phyloP scores from a whole-genome alignment of 441 rosid species.

The Adansonia grandidieri region DNA sequence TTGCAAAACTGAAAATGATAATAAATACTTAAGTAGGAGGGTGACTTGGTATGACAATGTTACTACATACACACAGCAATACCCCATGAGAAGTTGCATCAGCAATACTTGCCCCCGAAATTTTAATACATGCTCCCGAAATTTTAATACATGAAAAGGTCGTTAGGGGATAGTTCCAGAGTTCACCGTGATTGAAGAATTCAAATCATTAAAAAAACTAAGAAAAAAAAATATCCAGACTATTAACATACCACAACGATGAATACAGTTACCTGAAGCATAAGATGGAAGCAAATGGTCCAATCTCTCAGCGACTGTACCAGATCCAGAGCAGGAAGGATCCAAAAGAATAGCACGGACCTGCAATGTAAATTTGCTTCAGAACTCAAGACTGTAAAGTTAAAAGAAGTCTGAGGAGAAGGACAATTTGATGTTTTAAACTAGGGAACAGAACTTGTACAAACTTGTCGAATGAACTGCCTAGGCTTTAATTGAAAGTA shows the following conservation, averaged over 20 bases:
- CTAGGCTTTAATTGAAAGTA: not conserved
- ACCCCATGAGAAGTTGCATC: not conserved
- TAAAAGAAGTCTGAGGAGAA: not conserved
- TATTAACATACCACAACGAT: not conserved
- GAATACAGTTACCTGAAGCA: slow-evolving; percentile 37
- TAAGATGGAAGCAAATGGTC: slow-evolving; percentile 90
- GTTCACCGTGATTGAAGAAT: not conserved
- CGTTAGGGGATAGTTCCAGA: not conserved
- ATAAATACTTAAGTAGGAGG: slow-evolving; percentile 1
- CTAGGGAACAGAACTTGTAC: not conserved
- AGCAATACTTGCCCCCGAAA: not conserved
- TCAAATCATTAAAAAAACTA: not conserved
- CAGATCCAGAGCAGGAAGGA: slow-evolving; percentile 97
- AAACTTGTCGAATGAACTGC: not conserved
- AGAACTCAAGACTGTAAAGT: not conserved
- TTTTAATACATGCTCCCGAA: not conserved
- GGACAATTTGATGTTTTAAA: not conserved
- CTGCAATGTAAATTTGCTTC: slow-evolving; percentile 40
- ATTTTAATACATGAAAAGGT: not conserved
- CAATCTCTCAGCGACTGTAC: slow-evolving; percentile 75
- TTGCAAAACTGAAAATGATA: not conserved
- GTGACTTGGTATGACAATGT: not conserved
- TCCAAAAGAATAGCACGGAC: slow-evolving; percentile 84
- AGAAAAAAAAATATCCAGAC: not conserved
- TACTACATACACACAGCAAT: not conserved